A percentile compares a stretch with the other conserved stretches of the same genome.
phyloP scores from a whole-genome alignment of 192 early-diverging fungal species.

The Linnemannia exigua region DNA sequence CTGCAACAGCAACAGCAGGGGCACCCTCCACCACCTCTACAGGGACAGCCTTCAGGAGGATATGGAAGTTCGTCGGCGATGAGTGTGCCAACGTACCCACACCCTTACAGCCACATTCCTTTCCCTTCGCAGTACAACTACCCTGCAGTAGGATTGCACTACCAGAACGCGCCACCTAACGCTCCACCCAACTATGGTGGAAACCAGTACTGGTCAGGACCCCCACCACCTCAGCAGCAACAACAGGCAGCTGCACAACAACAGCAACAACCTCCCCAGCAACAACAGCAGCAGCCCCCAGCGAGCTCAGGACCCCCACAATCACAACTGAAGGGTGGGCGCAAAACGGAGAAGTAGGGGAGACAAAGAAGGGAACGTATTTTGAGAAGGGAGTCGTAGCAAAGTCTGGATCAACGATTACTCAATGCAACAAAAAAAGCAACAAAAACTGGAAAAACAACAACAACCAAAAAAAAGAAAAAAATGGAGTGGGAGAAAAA shows the following conservation, averaged over 20 bases:
- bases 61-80: constrained; percentile 48
- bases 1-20: constrained; percentile 12
- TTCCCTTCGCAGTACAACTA: constrained; percentile 27
- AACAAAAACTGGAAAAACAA: neutral
- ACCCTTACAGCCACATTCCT: constrained; percentile 27
- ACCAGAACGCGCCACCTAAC: constrained; percentile 21
- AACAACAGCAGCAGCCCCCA: constrained; percentile 12
- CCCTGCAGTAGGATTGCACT: constrained; percentile 25
- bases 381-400: too few species aligned
- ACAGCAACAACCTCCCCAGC: too few species aligned
- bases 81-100: constrained; percentile 33
- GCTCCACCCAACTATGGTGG: constrained; percentile 2
- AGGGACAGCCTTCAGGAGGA: constrained; percentile 14
- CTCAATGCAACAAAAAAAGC: too few species aligned
- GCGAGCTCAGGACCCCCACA: neutral
- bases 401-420: neutral
- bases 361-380: too few species aligned
- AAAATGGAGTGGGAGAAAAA: neutral
- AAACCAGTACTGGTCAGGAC: constrained; percentile 28
- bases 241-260: neutral
- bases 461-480: neutral
- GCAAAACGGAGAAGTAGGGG: neutral
- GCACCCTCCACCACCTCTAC: constrained; percentile 12
- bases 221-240: constrained; percentile 13
- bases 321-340: constrained; percentile 3